Evolutionary conservation across 768 basidiomycete genomes (phyloP).

Genomic region (Omphalotus guepiniiformis): DNA sequence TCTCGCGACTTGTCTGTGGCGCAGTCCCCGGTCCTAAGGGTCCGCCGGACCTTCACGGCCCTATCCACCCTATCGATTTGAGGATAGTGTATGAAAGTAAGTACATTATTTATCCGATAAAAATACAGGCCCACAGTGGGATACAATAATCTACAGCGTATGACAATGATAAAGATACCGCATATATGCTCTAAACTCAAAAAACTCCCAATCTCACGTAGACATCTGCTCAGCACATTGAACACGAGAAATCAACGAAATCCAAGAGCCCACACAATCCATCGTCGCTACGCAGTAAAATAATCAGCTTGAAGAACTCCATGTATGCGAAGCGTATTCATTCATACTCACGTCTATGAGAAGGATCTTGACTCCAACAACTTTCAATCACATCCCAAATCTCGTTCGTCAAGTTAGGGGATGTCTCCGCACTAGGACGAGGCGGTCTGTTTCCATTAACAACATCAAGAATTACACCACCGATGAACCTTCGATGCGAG

Average conservation of each 20-base stretch:
- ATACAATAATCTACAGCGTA: too few relatives aligned
- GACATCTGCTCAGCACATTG: neutral
- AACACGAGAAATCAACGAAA: neutral
- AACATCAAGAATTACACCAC: neutral
- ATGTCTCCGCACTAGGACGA: neutral
- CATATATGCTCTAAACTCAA: too few relatives aligned
- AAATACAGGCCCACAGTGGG: too few relatives aligned
- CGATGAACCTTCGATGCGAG: neutral
- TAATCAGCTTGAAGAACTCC: neutral
- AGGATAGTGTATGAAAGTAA: too few relatives aligned
- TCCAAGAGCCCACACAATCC: neutral
- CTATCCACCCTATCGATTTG: too few relatives aligned
- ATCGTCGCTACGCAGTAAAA: slow-evolving; percentile 2
- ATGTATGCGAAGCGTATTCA: neutral
- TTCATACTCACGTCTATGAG: slow-evolving; percentile 8
- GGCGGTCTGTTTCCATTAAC: slow-evolving; percentile 4
- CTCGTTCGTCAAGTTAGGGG: slow-evolving; percentile 6
- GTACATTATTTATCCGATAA: too few relatives aligned
- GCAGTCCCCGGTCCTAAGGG: too few relatives aligned
- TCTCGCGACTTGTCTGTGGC: too few relatives aligned
- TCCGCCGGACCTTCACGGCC: too few relatives aligned
- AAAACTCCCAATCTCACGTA: neutral
- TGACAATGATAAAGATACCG: too few relatives aligned
- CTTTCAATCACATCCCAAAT: slow-evolving; percentile 9
- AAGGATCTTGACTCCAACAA: slow-evolving; percentile 11